Base-by-base conservation (phyloP, 257 asterid species). In the Solanum virginianum region DNA sequence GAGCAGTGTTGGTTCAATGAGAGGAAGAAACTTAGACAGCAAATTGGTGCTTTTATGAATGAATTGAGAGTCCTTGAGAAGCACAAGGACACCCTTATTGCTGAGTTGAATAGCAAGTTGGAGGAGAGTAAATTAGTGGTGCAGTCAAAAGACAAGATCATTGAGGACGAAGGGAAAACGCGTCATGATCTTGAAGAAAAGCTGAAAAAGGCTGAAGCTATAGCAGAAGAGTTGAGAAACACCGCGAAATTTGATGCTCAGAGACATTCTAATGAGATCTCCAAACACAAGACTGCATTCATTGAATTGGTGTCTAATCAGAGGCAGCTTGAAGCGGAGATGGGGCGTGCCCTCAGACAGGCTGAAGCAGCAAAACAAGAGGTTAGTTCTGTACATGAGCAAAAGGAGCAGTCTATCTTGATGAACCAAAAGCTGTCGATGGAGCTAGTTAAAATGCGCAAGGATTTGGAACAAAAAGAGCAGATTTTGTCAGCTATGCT, bases 281-380 rank as follows among this genome's bases (percentile, higher is more conserved):
- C 89, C 29, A 96, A 87, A 81, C 97, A 94, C 75, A 93, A 95
- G 86, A 92, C 97, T 1, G 95, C 97, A 2, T 90, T 94, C 82
- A 91, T 96, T 54, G 99, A 95, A 91, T 94, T 96, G 18, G 97
- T 96, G 2, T 96, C 99, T 0, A 94, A 91, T 82, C 98, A 93
- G 75, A 83, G 99, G 54, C 99, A 93, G 92, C 93, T 96, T 43
- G 98, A 96, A 88, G 99, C 98, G 0, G 98, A 94, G 89, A 87
- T 95, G 97, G 90, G 94, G 8, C 92, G 99, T 62, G 95, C 96
- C 65, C 82, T 91, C 18, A 92, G 97, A 88, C 98, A 94, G 85
- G 90, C 92, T 68, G 98, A 96, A 80, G 94, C 93, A 45, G 92
- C 92, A 7, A 95, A 89, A 85, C 91, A 92, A 70, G 98, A 96